Percentiles rank a stretch among this genome's conserved stretches.
Conservation (phyloP, 495 filamentous ascomycete species). For the Penicillium nucicola region DNA sequence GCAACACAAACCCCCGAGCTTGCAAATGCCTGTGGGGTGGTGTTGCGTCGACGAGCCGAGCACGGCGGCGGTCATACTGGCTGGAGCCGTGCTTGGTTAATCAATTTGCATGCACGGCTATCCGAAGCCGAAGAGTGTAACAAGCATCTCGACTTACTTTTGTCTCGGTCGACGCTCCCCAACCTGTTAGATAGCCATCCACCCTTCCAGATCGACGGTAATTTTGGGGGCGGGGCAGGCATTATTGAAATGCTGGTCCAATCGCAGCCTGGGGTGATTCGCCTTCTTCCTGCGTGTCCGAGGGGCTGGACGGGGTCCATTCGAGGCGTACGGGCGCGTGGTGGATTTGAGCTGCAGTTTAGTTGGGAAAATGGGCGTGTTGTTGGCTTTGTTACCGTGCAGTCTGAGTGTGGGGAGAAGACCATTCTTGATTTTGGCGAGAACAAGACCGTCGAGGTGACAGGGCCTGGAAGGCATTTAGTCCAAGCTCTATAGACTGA, state of each 20-base stretch:
- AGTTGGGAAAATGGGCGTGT: slow-evolving; percentile 27
- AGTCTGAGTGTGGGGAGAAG: slow-evolving; percentile 11
- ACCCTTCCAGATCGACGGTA: slow-evolving; percentile 52
- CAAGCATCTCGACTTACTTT: slow-evolving; percentile 32
- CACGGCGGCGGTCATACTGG: slow-evolving; percentile 47
- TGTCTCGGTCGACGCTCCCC: slow-evolving; percentile 36
- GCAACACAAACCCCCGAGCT: slow-evolving; percentile 21
- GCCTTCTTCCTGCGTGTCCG: slow-evolving; percentile 44
- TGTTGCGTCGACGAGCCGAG: slow-evolving; percentile 34
- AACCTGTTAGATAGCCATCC: slow-evolving; percentile 44
- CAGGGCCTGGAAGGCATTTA: slow-evolving; percentile 7
- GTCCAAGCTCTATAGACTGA: neutral
- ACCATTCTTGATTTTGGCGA: slow-evolving; percentile 16
- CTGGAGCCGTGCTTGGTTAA: slow-evolving; percentile 48
- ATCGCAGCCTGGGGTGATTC: slow-evolving; percentile 42
- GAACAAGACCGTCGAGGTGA: slow-evolving; percentile 11
- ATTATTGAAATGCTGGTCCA: slow-evolving; percentile 52
- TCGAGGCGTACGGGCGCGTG: slow-evolving; percentile 38
- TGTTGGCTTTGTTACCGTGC: slow-evolving; percentile 15
- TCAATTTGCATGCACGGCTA: slow-evolving; percentile 36
- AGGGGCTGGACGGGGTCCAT: slow-evolving; percentile 32
- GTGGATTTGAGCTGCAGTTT: slow-evolving; percentile 39
- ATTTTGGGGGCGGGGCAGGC: slow-evolving; percentile 47
- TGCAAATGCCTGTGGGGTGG: slow-evolving; percentile 34
- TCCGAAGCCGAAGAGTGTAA: slow-evolving; percentile 29